Conservation (phyloP, 148 eudicot genomes). For the Camellia lanceoleosa region DNA sequence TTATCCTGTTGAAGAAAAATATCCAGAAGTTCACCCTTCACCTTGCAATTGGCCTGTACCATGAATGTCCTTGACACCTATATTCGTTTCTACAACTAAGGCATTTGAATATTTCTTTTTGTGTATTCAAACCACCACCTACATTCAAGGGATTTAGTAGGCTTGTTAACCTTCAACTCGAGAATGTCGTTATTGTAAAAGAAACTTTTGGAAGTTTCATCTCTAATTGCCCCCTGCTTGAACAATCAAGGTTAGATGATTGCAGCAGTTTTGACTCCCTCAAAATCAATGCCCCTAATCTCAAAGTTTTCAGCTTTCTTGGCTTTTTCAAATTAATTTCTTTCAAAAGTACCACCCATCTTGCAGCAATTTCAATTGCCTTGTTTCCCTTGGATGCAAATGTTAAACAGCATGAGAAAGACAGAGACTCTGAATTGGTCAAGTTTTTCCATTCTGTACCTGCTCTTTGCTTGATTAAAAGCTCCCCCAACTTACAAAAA, state of each 20-base stretch:
- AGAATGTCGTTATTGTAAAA: neutral
- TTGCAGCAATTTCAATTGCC: neutral
- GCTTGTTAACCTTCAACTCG: neutral
- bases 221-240: constrained; percentile 16
- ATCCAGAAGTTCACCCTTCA: neutral
- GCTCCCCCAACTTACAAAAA: constrained; percentile 5
- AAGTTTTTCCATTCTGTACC: neutral
- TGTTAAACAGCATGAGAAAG: neutral
- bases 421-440: neutral
- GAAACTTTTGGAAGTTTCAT: neutral
- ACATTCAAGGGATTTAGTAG: constrained; percentile 6
- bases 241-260: neutral
- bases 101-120: constrained; percentile 9
- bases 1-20: neutral
- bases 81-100: neutral
- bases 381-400: neutral
- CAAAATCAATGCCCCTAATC: constrained; percentile 5
- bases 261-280: neutral
- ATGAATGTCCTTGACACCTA: constrained; percentile 7
- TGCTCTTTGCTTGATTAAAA: constrained; percentile 9
- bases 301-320: neutral
- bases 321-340: neutral
- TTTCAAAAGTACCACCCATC: constrained; percentile 9
- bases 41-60: neutral
- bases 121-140: constrained; percentile 7